phyloP scores from a whole-genome alignment of 768 basidiomycete genomes.

The Mycena latifolia region DNA sequence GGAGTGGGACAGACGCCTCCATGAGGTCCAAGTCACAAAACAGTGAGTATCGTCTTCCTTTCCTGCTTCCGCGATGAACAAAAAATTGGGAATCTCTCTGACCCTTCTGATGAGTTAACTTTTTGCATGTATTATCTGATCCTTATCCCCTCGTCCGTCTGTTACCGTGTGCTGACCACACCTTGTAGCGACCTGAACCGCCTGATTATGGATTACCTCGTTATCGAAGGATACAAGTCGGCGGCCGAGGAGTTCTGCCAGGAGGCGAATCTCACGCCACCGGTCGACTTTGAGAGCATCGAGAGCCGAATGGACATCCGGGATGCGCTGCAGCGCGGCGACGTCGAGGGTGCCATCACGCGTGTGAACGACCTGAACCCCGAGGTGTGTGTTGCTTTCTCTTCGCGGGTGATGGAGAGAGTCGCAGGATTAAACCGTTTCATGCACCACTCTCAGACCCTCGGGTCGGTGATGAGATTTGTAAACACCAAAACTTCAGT shows the following conservation, averaged over 20 bases:
- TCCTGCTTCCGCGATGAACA: slow-evolving; percentile 66
- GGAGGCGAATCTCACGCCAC: slow-evolving; percentile 82
- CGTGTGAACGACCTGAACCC: slow-evolving; percentile 96
- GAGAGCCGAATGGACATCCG: slow-evolving; percentile 95
- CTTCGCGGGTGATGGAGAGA: slow-evolving; percentile 25
- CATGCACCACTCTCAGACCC: slow-evolving; percentile 99
- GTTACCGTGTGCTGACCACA: slow-evolving; percentile 38
- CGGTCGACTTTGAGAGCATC: slow-evolving; percentile 92
- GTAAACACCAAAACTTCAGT: slow-evolving; percentile 89
- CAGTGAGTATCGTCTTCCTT: slow-evolving; percentile 72
- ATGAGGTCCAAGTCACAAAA: slow-evolving; percentile 88
- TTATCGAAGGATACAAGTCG: slow-evolving; percentile 96
- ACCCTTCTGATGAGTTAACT: slow-evolving; percentile 72
- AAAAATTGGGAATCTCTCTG: slow-evolving; percentile 99
- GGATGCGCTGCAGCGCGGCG: slow-evolving; percentile 92
- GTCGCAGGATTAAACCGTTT: slow-evolving; percentile 87
- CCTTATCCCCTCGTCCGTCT: slow-evolving; percentile 38
- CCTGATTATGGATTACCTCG: slow-evolving; percentile 97
- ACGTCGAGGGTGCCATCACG: slow-evolving; percentile 96
- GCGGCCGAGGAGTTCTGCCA: slow-evolving; percentile 95
- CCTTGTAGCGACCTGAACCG: slow-evolving; percentile 88
- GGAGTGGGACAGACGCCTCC: slow-evolving; percentile 89
- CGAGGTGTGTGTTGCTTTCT: slow-evolving; percentile 75
- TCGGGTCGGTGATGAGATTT: slow-evolving; percentile 85
- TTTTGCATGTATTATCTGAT: slow-evolving; percentile 94